phyloP scores from a whole-genome alignment of 192 early-diverging fungal species.

The Entomortierella beljakovae region DNA sequence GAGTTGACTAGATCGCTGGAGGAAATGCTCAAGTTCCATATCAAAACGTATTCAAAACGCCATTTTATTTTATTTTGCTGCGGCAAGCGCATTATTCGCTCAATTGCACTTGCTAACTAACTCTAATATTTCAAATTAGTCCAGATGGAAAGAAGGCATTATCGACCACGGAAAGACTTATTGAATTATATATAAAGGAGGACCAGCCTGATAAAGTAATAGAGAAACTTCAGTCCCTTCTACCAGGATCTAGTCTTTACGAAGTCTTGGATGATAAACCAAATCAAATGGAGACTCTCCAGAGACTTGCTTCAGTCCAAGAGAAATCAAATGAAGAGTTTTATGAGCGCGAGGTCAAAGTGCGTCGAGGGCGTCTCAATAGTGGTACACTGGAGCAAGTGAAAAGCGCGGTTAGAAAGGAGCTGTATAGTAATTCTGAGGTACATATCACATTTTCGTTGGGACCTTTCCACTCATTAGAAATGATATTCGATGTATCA shows the following conservation, averaged over 20 bases:
- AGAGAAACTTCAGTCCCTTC: slow-evolving; percentile 49
- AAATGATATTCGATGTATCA: neutral
- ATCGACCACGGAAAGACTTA: slow-evolving; percentile 64
- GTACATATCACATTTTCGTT: slow-evolving; percentile 13
- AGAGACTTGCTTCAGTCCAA: slow-evolving; percentile 32
- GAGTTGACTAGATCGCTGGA: slow-evolving; percentile 50
- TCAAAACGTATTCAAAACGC: slow-evolving; percentile 49
- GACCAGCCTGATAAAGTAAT: slow-evolving; percentile 43
- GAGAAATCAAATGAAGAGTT: slow-evolving; percentile 56
- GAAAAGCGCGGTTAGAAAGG: slow-evolving; percentile 69
- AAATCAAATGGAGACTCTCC: slow-evolving; percentile 46
- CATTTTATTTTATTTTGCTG: too few relatives aligned
- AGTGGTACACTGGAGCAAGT: slow-evolving; percentile 73
- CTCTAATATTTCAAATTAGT: slow-evolving; percentile 16
- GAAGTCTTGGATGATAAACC: slow-evolving; percentile 54
- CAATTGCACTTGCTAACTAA: neutral
- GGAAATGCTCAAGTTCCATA: slow-evolving; percentile 47
- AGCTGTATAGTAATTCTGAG: slow-evolving; percentile 72
- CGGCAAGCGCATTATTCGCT: too few relatives aligned
- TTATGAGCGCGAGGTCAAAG: slow-evolving; percentile 69
- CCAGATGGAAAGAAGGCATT: slow-evolving; percentile 61
- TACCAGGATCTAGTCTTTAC: slow-evolving; percentile 60
- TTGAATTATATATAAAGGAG: slow-evolving; percentile 61
- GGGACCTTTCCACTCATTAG: too few relatives aligned
- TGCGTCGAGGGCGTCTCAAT: slow-evolving; percentile 74